Base-by-base conservation (phyloP, 1,139 yeast genomes). In the Casaregolazyma suthepensis region DNA sequence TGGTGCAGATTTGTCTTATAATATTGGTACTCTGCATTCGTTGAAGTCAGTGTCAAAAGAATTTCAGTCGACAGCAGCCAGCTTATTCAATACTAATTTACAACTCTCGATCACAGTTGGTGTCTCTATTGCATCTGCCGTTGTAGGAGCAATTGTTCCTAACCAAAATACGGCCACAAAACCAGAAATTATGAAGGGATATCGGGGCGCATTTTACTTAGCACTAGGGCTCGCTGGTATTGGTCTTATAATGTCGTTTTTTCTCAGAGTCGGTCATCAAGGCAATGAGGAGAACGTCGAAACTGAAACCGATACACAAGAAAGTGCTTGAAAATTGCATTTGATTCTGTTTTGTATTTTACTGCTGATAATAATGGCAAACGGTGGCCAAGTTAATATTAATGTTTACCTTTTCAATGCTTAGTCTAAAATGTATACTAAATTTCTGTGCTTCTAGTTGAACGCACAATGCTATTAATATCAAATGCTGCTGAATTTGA, bases 1-100 rank as follows among this genome's bases (percentile, higher is more conserved):
- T 15, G 79, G 79, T 1, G 77, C 77, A 0, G 79, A 76, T 59
- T 57, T 75, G 10, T 64, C 71, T n/a, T 76, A 75, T 59, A 75
- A 75, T 55, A 73, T 75, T n/a, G 68, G 71, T 15, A 75, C 73
- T 52, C 64, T 75, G 60, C 69, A 71, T 42, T 65, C 77, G 0
- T 60, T 75, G 45, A 67, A 72, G 4, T 66, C 76, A 0, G 77
- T 75, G 15, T 67, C 70, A 29, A 64, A 63, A 46, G 54, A 62
- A 3, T 57, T 72, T 40, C 77, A 75, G 54, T 69, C 75, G 42
- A 63, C 76, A n/a, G 79, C 78, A 2, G 76, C 76, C 1, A 78
- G 78, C 2, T 65, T 75, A 5, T 75, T 75, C 57, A 75, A 75
- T 56, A 75, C 77, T 1, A 64, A 70, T 46, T 58, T 69, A 31